Percentiles rank a stretch among this genome's conserved stretches.
Evolutionary conservation across 2,329 filamentous ascomycete species (phyloP).

Genomic region (Epichloe typhina): DNA sequence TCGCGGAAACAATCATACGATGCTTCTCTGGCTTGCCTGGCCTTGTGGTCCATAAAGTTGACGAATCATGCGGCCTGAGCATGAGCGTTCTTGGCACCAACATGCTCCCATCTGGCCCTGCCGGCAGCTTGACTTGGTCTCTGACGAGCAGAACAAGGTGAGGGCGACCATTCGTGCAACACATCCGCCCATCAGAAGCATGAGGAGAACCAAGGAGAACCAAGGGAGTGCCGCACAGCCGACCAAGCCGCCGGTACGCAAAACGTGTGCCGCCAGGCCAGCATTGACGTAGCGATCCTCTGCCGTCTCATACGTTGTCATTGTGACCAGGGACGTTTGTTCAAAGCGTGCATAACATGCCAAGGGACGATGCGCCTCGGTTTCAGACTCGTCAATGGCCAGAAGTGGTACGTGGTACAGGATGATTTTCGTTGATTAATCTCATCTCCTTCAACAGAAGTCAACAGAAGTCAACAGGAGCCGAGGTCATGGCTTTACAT

Average conservation of each 20-base stretch:
- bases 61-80: conserved; percentile 20
- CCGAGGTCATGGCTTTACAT: not conserved
- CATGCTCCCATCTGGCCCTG: conserved; percentile 11
- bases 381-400: no score
- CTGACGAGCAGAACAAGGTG: no score
- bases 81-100: conserved; percentile 14
- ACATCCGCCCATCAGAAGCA: conserved; percentile 27
- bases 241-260: conserved; percentile 20
- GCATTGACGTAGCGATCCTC: conserved; percentile 17
- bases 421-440: no score
- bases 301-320: conserved; percentile 19
- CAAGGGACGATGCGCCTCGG: no score
- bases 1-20: conserved; percentile 16
- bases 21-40: conserved; percentile 17
- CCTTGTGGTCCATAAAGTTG: conserved; percentile 20
- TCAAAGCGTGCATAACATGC: no score
- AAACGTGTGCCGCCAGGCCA: conserved; percentile 14
- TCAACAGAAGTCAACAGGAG: not conserved
- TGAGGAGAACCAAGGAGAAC: conserved; percentile 11
- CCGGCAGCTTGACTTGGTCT: no score
- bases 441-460: not conserved
- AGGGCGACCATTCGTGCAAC: conserved; percentile 28
- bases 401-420: no score
- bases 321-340: conserved; percentile 5
- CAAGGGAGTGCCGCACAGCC: conserved; percentile 17